These are phyloP conservation scores for Phaseolus coccineus DNA, from an alignment of 331 rosid genomes.

Conservation along the genomic window DNA sequence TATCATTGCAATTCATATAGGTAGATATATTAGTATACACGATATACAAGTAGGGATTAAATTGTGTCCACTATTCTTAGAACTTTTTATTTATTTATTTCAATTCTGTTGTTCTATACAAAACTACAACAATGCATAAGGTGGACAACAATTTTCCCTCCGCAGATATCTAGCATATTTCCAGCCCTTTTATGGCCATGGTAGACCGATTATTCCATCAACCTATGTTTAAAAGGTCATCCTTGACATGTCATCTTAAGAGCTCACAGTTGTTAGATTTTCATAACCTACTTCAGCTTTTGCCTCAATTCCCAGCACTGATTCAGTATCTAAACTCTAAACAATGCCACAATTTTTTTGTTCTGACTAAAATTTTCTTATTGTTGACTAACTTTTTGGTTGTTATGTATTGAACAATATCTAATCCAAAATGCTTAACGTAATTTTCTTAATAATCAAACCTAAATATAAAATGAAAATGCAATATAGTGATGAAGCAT, in stretches of 20 bases:
- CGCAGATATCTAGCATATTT: constrained; percentile 43
- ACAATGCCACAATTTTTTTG: background rate
- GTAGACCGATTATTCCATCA: constrained; percentile 40
- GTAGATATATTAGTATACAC: background rate
- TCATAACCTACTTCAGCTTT: constrained; percentile 52
- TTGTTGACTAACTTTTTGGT: constrained; percentile 4
- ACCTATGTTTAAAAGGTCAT: constrained; percentile 45
- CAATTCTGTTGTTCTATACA: constrained; percentile 38
- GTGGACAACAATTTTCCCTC: constrained; percentile 56
- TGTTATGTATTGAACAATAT: constrained; percentile 34
- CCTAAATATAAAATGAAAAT: too few species aligned
- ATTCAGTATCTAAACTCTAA: constrained; percentile 42
- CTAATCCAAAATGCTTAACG: too few species aligned
- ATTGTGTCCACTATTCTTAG: background rate
- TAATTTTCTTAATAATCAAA: too few species aligned
- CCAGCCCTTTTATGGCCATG: constrained; percentile 49
- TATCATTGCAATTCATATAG: constrained; percentile 3
- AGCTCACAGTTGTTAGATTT: constrained; percentile 41
- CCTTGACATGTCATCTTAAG: constrained; percentile 38
- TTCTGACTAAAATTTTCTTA: background rate
- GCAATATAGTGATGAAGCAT: too few species aligned
- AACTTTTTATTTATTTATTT: background rate
- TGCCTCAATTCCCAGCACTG: constrained; percentile 48
- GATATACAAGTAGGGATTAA: background rate
- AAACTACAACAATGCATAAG: constrained; percentile 60